Base-by-base conservation (phyloP, 2,329 filamentous ascomycete genomes). In the Chaetomiaceae sp. region DNA sequence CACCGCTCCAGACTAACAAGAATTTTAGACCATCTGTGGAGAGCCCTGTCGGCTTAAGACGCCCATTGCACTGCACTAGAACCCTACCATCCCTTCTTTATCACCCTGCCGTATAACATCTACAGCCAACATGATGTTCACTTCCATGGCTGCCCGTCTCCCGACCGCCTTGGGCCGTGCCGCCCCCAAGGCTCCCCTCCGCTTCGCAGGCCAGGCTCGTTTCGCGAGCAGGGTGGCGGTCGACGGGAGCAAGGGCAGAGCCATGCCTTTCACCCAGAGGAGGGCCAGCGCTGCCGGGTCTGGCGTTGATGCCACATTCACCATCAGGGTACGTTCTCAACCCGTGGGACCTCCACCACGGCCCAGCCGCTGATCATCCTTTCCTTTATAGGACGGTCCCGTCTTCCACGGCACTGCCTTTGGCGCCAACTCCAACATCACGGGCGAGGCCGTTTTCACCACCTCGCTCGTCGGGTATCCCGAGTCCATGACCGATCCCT, bases 401-500 rank as follows among this genome's bases (percentile, higher is more conserved):
- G 86, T 97, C 66, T 97, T 96, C 77, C 88, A 89, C 63, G 93
- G 93, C 68, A 96, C 88, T 68, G 95, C 92, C 53, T 99, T 97
- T 64, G 93, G 93, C 64, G 93, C 93, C 66, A 93, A 95, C 70
- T 82, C 87, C 69, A 99, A 96, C 78, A 88, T 97, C 67, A 96
- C 91, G 57, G 93, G 93, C 62, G 93, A 99, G 76, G 93, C 93
- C 40, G 93, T 97, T 69, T 99, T 99, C 78, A 97, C 93, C 56
- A 97, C 93, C 55, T 96, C 92, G 20, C 83, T 97, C 50, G 93
- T 99, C 53, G 93, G 93, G 64, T 99, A 99, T 70, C 93, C 93
- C 61, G 93, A 99, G 77, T 96, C 87, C 42, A 84, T 92, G 78
- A 91, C 87, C 64, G 87, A 92, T 64, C 87, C 87, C 47, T 92